Percentiles rank a stretch among this genome's conserved stretches.
phyloP scores from a whole-genome alignment of 805 yeast genomes.

The Pichia exigua region DNA sequence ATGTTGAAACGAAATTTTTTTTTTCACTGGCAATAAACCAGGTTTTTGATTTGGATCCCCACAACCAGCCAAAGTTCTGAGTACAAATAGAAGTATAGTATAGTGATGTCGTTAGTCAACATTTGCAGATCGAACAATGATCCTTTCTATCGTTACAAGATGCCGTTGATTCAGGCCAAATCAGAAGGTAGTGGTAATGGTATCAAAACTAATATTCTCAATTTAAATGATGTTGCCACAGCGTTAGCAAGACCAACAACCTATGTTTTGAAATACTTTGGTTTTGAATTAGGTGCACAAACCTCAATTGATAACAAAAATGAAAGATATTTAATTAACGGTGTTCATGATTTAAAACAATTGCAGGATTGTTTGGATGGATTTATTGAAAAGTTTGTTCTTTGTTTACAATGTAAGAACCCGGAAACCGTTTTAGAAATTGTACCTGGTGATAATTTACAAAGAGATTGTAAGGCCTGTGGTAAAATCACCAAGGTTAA shows the following conservation, averaged over 20 bases:
- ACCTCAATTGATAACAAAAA: slow-evolving; percentile 70
- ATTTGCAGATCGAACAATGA: slow-evolving; percentile 96
- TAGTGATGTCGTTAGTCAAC: slow-evolving; percentile 75
- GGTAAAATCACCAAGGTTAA: slow-evolving; percentile 84
- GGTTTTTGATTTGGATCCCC: too few relatives aligned
- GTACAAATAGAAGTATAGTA: too few relatives aligned
- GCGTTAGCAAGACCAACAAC: slow-evolving; percentile 90
- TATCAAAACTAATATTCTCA: slow-evolving; percentile 90
- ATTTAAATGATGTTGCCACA: slow-evolving; percentile 87
- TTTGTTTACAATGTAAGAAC: slow-evolving; percentile 91
- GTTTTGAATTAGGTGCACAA: slow-evolving; percentile 96
- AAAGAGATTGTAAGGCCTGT: slow-evolving; percentile 96
- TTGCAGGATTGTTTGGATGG: slow-evolving; percentile 93
- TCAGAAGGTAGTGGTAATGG: slow-evolving; percentile 99
- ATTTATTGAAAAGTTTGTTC: slow-evolving; percentile 84
- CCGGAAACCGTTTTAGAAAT: slow-evolving; percentile 93
- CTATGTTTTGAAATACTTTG: slow-evolving; percentile 89
- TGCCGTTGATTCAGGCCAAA: slow-evolving; percentile 97
- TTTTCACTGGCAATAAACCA: too few relatives aligned
- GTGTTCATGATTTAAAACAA: slow-evolving; percentile 84
- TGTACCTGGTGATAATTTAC: slow-evolving; percentile 64
- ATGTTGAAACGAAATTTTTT: too few relatives aligned
- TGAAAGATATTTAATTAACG: slow-evolving; percentile 89
- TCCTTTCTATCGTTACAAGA: slow-evolving; percentile 98
- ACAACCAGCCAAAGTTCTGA: too few relatives aligned